These are phyloP conservation scores for Cornus kousa DNA, from an alignment of 148 eudicot genomes.

Conservation along the genomic window DNA sequence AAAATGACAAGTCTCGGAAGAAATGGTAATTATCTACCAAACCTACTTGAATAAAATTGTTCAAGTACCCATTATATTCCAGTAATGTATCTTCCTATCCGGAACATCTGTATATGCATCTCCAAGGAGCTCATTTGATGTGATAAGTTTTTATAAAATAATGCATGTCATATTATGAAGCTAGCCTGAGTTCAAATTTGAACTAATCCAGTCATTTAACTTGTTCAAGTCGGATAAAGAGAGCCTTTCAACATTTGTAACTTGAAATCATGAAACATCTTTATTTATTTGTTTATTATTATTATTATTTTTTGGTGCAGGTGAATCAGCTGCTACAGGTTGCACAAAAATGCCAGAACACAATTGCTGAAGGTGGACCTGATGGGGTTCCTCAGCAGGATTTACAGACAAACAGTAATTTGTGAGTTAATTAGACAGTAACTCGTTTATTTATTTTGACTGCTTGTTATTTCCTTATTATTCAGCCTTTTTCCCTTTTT, in stretches of 20 bases:
- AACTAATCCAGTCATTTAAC: background rate
- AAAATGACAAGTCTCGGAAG: too few species aligned
- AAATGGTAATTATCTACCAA: too few species aligned
- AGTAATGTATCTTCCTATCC: too few species aligned
- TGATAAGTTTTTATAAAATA: too few species aligned
- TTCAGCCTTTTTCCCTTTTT: background rate
- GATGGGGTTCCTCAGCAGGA: slow-evolving; percentile 79
- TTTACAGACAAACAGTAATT: slow-evolving; percentile 72
- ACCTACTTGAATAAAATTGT: too few species aligned
- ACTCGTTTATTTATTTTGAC: background rate
- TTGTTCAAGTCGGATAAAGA: background rate
- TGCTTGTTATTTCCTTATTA: background rate
- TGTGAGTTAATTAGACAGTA: slow-evolving; percentile 45
- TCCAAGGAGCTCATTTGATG: too few species aligned
- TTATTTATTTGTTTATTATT: background rate
- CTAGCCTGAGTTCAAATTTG: background rate
- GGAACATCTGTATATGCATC: too few species aligned
- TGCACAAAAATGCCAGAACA: slow-evolving; percentile 91
- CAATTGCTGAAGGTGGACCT: slow-evolving; percentile 71
- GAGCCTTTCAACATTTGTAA: background rate
- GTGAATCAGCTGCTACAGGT: slow-evolving; percentile 89
- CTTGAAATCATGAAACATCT: background rate
- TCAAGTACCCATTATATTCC: too few species aligned
- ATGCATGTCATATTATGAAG: background rate
- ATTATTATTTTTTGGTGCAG: slow-evolving; percentile 34